Conservation (phyloP, 768 basidiomycete genomes). For the Trametes maxima region DNA sequence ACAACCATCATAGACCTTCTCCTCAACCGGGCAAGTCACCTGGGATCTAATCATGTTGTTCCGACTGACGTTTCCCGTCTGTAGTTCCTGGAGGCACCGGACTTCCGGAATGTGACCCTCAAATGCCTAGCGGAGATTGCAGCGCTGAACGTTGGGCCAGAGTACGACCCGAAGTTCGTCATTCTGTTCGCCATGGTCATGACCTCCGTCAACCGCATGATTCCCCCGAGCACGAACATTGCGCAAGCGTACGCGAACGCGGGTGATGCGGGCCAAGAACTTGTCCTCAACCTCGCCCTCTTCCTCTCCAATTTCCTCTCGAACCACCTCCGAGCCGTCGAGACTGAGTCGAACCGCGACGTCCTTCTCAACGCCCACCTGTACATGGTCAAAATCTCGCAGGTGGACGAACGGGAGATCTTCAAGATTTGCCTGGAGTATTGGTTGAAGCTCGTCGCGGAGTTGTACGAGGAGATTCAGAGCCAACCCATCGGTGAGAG, state of each 20-base stretch:
- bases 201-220: constrained; percentile 96
- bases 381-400: constrained; percentile 98
- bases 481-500: constrained; percentile 86
- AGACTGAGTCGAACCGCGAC: constrained; percentile 87
- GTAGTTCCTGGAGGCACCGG: constrained; percentile 94
- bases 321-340: constrained; percentile 91
- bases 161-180: constrained; percentile 98
- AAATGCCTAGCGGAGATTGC: constrained; percentile 98
- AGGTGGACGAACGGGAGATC: constrained; percentile 97
- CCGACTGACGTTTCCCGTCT: constrained; percentile 18
- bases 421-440: constrained; percentile 99
- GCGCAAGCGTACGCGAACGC: constrained; percentile 89
- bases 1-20: constrained; percentile 95
- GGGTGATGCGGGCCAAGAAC: constrained; percentile 91
- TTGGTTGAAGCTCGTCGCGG: constrained; percentile 94
- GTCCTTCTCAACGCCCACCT: constrained; percentile 95
- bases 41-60: constrained; percentile 13
- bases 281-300: constrained; percentile 95
- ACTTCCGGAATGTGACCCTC: constrained; percentile 96
- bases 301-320: constrained; percentile 97
- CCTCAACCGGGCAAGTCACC: constrained; percentile 73
- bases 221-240: constrained; percentile 93
- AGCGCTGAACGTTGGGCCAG: constrained; percentile 89
- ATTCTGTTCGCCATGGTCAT: constrained; percentile 98
- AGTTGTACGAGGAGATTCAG: constrained; percentile 97